Evolutionary conservation across 768 basidiomycete species (phyloP).

Genomic region (Harrya chromipes): DNA sequence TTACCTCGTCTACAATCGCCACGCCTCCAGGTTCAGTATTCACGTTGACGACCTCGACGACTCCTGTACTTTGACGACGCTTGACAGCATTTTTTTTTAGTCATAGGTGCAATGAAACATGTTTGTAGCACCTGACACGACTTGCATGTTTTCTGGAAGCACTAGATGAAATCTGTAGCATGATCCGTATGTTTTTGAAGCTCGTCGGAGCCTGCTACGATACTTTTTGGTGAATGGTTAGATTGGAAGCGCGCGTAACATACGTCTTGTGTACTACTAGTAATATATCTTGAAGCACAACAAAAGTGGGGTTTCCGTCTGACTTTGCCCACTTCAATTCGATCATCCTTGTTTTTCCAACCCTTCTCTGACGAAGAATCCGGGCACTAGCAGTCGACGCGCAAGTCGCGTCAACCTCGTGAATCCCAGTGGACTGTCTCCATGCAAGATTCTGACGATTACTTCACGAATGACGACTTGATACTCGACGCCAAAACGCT

Average conservation of each 20-base stretch:
- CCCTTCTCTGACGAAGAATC: not conserved
- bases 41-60: slow-evolving; percentile 23
- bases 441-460: slow-evolving; percentile 67
- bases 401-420: not conserved
- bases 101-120: slow-evolving; percentile 7
- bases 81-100: slow-evolving; percentile 2
- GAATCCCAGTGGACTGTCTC: not conserved
- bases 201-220: not conserved
- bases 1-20: slow-evolving; percentile 8
- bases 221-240: too few species aligned
- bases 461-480: slow-evolving; percentile 62
- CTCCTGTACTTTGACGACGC: slow-evolving; percentile 27
- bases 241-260: too few species aligned
- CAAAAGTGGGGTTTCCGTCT: too few species aligned
- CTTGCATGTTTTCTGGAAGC: slow-evolving; percentile 2
- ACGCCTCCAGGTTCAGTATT: slow-evolving; percentile 15
- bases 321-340: too few species aligned
- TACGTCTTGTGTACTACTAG: too few species aligned
- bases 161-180: not conserved
- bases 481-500: slow-evolving; percentile 60
- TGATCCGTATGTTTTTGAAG: not conserved
- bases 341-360: too few species aligned
- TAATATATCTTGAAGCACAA: too few species aligned
- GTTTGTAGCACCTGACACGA: slow-evolving; percentile 8
- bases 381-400: not conserved